Base-by-base conservation (phyloP, 805 yeast species). In the Yarrowia porcina region DNA sequence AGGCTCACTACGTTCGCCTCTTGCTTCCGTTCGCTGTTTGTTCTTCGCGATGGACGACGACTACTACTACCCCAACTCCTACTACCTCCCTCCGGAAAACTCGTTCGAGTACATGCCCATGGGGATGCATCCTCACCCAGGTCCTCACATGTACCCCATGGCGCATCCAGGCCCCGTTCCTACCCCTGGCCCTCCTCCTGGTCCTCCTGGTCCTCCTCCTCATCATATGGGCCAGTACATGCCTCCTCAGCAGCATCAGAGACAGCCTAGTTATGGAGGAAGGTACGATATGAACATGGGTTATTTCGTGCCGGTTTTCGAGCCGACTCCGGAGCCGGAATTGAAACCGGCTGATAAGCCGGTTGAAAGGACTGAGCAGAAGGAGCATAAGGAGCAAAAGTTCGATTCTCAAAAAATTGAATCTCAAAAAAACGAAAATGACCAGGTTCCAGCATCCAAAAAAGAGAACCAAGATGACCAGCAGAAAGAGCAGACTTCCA, bases 251-350 rank as follows among this genome's bases (percentile, higher is more conserved):
- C 50, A 21, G 30, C 57, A 33, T 10, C 54, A 47, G 20, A 20
- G 54, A 4, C 54, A 30, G 38, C 39, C 54, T 28, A 47, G 54
- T 20, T 47, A 30, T 21, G 39, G 39, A 13, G 54, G 28, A 6
- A 2, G 47, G 20, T 42, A 42, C 8, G 47, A 42, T 4, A 44
- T 44, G 50, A 18, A 17, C 8, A 33, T 47, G 39, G 57, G 57
- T 1, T 49, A 49, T n/a, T 52, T n/a, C 18, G 44, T 52, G 13
- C 59, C 59, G 12, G 44, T 52, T 10, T 32, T 49, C 10, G 59
- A 52, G 59, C 44, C 59, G 9, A 52, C 42, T 5, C 59, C 59
- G 7, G 59, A 52, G 59, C 44, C 59, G 6, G 44, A 52, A n/a
- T n/a, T n/a, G n/a, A n/a, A n/a, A n/a, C n/a, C n/a, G n/a, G n/a